Evolutionary conservation across 2,329 filamentous ascomycete genomes (phyloP).

Genomic region (Fusarium sp.): DNA sequence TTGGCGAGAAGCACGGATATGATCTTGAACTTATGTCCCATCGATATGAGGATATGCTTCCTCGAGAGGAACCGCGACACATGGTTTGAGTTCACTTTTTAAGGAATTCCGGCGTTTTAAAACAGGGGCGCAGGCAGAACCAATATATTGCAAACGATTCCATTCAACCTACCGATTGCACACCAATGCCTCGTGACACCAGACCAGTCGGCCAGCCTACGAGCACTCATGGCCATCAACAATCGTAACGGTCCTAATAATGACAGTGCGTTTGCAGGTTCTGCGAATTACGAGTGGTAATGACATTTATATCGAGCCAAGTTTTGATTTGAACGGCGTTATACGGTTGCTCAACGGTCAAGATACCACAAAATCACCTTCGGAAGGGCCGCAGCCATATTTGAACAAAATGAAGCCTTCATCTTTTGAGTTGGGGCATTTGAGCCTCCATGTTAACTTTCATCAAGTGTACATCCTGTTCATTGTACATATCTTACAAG

Average conservation of each 20-base stretch:
- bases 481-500: slow-evolving; percentile 54
- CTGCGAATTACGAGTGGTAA: slow-evolving; percentile 1
- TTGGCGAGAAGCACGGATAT: slow-evolving; percentile 53
- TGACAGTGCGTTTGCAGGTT: background rate
- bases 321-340: slow-evolving; percentile 13
- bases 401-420: background rate
- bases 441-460: slow-evolving; percentile 10
- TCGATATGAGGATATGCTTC: slow-evolving; percentile 69
- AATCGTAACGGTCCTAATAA: background rate
- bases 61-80: slow-evolving; percentile 61
- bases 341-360: slow-evolving; percentile 7
- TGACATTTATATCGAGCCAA: background rate
- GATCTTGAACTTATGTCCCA: slow-evolving; percentile 65
- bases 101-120: slow-evolving; percentile 12
- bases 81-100: slow-evolving; percentile 50
- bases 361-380: slow-evolving; percentile 16
- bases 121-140: slow-evolving; percentile 17
- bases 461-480: slow-evolving; percentile 45
- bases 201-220: background rate
- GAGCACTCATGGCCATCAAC: background rate
- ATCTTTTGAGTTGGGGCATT: background rate
- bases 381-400: background rate
- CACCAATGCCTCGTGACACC: slow-evolving; percentile 8
- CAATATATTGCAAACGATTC: slow-evolving; percentile 20
- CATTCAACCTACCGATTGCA: background rate